Evolutionary conservation across 768 basidiomycete species (phyloP), one percentile per base, ranked within the genome.

Genomic region (Rhizopogon sp.): DNA sequence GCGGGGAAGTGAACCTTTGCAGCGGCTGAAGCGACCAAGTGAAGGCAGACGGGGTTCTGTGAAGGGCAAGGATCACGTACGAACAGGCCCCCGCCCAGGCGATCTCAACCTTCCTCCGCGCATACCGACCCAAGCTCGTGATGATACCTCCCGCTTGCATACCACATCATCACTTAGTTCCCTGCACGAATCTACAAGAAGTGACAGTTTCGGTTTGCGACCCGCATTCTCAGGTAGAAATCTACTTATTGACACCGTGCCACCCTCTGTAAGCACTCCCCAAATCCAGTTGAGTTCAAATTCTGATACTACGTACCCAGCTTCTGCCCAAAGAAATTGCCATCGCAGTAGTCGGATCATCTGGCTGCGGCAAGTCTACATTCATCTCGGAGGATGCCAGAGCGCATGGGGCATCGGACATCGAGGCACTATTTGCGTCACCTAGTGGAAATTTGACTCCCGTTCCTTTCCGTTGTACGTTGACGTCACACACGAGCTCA

Each of bases 321-420:
- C 54, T 56, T 16, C 63, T 68, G 11, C 58, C 62, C 9, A 71
- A 63, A 56, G 67, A 72, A 47, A 61, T 88, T 47, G 82, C 84
- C 8, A 74, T 98, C 31, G 85, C 86, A 33, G 84, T 98, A 35
- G 78, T 95, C 39, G 96, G 96, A 13, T 79, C 82, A 11, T 69
- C 78, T 39, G 80, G 84, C 35, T 93, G 89, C 56, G 96, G 95
- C 57, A 98, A 98, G 72, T 87, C 90, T 1, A 82, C 84, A 3
- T 79, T 92, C 49, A 89, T 97, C 58, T 75, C 77, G 37, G 87
- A 85, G 65, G 93, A 92, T 10, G 74, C 93, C 53, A 84, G 81
- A 58, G 75, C 78, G 2, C 85, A 82, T 61, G 74, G 76, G 14
- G 72, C 89, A 14, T 71, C 74, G 35, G 77, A 80, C 52, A 67